Conservation (phyloP, 1,284 basidiomycete genomes). For the Apiotrichum laibachii region DNA sequence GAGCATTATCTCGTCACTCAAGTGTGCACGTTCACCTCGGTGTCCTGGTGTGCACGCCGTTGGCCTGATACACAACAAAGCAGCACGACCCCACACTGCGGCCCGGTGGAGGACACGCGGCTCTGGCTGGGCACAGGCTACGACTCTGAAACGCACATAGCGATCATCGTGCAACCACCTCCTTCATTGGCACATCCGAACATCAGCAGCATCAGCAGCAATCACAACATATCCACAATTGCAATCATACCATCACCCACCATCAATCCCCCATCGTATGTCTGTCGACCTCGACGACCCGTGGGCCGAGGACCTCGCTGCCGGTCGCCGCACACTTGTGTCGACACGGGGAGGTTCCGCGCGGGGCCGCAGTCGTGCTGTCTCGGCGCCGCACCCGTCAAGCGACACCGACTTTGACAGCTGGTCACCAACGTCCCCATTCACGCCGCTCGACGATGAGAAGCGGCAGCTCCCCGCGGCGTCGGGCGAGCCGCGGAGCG, state of each 20-base stretch:
- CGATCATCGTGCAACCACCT: no score
- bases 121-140: no score
- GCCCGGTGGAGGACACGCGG: no score
- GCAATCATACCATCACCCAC: not conserved
- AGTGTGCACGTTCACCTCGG: no score
- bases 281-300: constrained; percentile 8
- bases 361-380: not conserved
- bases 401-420: not conserved
- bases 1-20: no score
- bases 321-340: not conserved
- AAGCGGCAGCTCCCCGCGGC: not conserved
- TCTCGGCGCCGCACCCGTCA: not conserved
- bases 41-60: no score
- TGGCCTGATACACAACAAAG: no score
- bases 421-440: not conserved
- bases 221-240: not conserved
- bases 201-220: not conserved
- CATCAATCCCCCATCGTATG: not conserved
- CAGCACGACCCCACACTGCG: no score
- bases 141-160: no score
- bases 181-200: not conserved
- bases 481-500: not conserved
- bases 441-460: not conserved
- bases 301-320: constrained; percentile 1
- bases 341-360: not conserved